Base-by-base conservation (phyloP, 2,329 filamentous ascomycete species). In the Sporothrix protearum region DNA sequence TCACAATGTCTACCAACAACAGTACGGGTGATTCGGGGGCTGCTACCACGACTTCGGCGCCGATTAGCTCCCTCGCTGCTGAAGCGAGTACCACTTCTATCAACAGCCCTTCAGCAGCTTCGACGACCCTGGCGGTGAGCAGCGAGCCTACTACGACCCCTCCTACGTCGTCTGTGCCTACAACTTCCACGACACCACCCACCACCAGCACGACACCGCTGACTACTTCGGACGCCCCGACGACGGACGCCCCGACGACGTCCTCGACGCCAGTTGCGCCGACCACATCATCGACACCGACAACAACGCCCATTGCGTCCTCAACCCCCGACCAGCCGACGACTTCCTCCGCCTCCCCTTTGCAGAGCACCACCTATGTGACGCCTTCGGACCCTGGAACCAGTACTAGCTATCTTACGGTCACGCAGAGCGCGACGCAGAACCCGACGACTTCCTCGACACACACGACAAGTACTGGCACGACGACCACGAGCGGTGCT, bases 311-410 rank as follows among this genome's bases (percentile, higher is more conserved):
- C 5, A 61, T 55, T 3, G 72, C 67, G 12, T 36, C 51, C 19
- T 45, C 28, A 1, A 49, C 73, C 22, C 72, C 72, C 14, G 69
- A 73, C 36, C 53, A 75, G 12, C 73, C 78, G 19, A 75, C 77
- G 30, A 22, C 77, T 10, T 69, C 76, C 45, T 42, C 63, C 0
- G 57, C 76, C 22, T 42, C 70, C 0, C 33, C 73, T 6, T 39
- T 53, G 9, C n/a, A 78, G 19, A 73, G 70, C 19, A 75, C 75
- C 6, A 53, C 72, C 2, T 59, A 70, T 89, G 86, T 79, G 33
- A 71, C 73, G 6, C 30, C 47, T 22, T 55, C 68, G 8, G 57
- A 68, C 25, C 64, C 51, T 1, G 57, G 51, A 3, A 73, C 75
- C 7, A 76, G 57, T 28, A 77, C 76, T 0, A 36, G 70, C 8